These are phyloP conservation scores for Aphanomyces euteiches DNA, from an alignment of 352 stramenopile species.

Conservation along the genomic window DNA sequence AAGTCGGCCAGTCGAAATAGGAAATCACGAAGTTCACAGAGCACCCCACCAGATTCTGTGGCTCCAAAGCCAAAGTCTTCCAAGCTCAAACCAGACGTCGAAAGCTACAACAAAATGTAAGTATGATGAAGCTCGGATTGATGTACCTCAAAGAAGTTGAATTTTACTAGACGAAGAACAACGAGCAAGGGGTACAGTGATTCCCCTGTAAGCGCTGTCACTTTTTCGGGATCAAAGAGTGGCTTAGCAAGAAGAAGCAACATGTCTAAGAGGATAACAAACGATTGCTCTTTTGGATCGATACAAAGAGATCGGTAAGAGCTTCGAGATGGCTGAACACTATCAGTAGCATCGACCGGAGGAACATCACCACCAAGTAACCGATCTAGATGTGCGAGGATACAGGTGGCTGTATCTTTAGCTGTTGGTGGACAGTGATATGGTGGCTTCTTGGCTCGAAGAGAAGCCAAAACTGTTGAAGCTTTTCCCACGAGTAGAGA, in stretches of 20 bases:
- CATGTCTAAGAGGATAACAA: slow-evolving; percentile 56
- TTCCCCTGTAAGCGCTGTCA: neutral
- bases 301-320: slow-evolving; percentile 74
- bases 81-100: slow-evolving; percentile 59
- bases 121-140: neutral
- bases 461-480: slow-evolving; percentile 11
- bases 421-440: slow-evolving; percentile 51
- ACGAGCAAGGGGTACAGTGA: slow-evolving; percentile 72
- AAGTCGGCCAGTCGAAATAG: slow-evolving; percentile 71
- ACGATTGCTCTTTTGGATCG: slow-evolving; percentile 69
- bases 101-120: slow-evolving; percentile 44
- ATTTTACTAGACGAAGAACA: slow-evolving; percentile 67
- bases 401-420: slow-evolving; percentile 61
- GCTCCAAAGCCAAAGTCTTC: slow-evolving; percentile 50
- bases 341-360: slow-evolving; percentile 56
- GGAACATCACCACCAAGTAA: slow-evolving; percentile 71
- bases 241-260: slow-evolving; percentile 28
- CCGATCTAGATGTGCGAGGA: slow-evolving; percentile 75
- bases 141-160: slow-evolving; percentile 86
- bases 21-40: slow-evolving; percentile 56
- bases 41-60: slow-evolving; percentile 39
- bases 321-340: slow-evolving; percentile 75
- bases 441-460: slow-evolving; percentile 26
- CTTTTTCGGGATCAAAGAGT: neutral
- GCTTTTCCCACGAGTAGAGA: slow-evolving; percentile 9